These are phyloP conservation scores for Nitzschia palea DNA, from an alignment of 108 stramenopile genomes.

Conservation along the genomic window DNA sequence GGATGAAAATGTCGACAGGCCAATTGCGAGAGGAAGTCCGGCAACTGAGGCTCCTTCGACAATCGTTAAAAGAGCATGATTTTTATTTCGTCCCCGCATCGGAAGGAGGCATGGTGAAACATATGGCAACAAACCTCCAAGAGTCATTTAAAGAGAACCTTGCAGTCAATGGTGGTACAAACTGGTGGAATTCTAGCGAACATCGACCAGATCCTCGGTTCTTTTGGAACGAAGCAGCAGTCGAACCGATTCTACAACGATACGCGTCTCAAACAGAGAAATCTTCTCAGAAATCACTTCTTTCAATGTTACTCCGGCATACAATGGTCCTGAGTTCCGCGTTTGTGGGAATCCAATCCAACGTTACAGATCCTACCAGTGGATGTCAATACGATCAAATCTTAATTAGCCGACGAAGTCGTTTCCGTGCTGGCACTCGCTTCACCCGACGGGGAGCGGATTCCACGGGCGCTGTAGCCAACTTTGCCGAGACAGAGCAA, in stretches of 20 bases:
- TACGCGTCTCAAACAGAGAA: not conserved
- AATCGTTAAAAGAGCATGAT: constrained; percentile 72
- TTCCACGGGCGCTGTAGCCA: constrained; percentile 88
- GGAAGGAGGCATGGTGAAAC: constrained; percentile 34
- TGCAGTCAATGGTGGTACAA: not conserved
- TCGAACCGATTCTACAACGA: constrained; percentile 52
- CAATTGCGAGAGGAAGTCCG: constrained; percentile 57
- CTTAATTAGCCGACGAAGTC: constrained; percentile 86
- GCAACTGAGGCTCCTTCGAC: constrained; percentile 68
- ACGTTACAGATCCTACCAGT: constrained; percentile 28
- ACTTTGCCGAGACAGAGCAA: constrained; percentile 97
- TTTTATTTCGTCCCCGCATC: constrained; percentile 54
- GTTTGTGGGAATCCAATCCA: constrained; percentile 78
- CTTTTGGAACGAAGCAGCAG: constrained; percentile 92
- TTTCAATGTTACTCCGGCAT: constrained; percentile 45
- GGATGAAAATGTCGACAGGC: constrained; percentile 9
- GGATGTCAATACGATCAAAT: constrained; percentile 60
- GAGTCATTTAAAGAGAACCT: constrained; percentile 28
- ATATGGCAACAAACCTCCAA: constrained; percentile 70
- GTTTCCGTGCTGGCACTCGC: constrained; percentile 91
- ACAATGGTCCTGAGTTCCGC: constrained; percentile 88
- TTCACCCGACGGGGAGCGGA: constrained; percentile 93
- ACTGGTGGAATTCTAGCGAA: not conserved
- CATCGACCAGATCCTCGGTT: constrained; percentile 78
- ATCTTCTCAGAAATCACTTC: not conserved